Evolutionary conservation across 495 filamentous ascomycete genomes (phyloP), one percentile per base, ranked within the genome.

Genomic region (Hyphodiscus hymeniophilus): DNA sequence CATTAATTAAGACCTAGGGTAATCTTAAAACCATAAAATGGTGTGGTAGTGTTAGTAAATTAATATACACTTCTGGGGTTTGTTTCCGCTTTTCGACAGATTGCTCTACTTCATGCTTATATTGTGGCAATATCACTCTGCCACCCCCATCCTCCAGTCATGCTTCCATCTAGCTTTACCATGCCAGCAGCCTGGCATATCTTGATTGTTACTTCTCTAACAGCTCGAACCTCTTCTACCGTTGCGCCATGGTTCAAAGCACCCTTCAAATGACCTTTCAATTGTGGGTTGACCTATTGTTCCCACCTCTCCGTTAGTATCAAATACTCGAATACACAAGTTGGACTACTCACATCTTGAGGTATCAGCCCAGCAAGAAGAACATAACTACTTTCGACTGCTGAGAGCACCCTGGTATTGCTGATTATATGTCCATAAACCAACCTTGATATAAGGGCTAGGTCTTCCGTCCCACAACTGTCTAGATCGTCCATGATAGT

Each of bases 291-390:
- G 11, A 77, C 67, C 70, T 72, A 52, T n/a, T n/a, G n/a, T n/a
- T n/a, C n/a, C n/a, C n/a, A n/a, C n/a, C n/a, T n/a, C n/a, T n/a
- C n/a, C n/a, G n/a, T n/a, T n/a, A n/a, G n/a, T n/a, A n/a, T n/a
- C n/a, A n/a, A n/a, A n/a, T n/a, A n/a, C n/a, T n/a, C n/a, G n/a
- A n/a, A n/a, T n/a, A n/a, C n/a, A n/a, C n/a, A n/a, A n/a, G n/a
- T n/a, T n/a, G n/a, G n/a, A n/a, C n/a, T n/a, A 1, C 42, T 3
- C 54, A 74, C 72, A 52, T 76, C 73, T 60, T 75, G 73, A 12
- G 72, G 72, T 31, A 77, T 69, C 47, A 80, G 48, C 5, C 67
- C 76, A n/a, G 75, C 74, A n/a, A 79, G 59, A 40, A 79, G 54
- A 21, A 76, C 67, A 50, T 67, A 73, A 41, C 73, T 76, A 3